Percentiles rank a stretch among this genome's conserved stretches.
Conservation (phyloP, 106 monocot genomes). For the Allium sativum region DNA sequence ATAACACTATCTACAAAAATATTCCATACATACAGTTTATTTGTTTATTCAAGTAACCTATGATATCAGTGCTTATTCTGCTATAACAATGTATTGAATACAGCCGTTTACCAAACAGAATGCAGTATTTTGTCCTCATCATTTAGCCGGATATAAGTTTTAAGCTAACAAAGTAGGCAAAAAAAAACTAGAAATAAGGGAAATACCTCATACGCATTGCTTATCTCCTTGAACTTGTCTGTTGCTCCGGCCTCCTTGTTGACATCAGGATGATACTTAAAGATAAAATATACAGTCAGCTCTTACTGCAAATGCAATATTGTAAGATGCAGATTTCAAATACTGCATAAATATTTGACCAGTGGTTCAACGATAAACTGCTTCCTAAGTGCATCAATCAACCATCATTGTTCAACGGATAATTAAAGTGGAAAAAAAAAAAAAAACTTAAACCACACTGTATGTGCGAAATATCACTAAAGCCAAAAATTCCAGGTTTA, state of each 20-base stretch:
- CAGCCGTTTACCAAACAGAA: neutral
- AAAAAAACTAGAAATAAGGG: constrained; percentile 3
- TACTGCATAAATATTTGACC: neutral
- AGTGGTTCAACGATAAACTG: too few relatives aligned
- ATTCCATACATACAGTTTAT: too few relatives aligned
- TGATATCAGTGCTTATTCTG: neutral
- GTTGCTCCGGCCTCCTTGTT: constrained; percentile 97
- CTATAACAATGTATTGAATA: too few relatives aligned
- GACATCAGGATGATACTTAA: constrained; percentile 98
- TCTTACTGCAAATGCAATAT: constrained; percentile 18
- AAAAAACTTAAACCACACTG: too few relatives aligned
- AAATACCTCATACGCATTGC: constrained; percentile 89
- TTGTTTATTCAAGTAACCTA: too few relatives aligned
- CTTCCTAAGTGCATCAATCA: too few relatives aligned
- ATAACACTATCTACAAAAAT: too few relatives aligned
- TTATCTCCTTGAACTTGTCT: constrained; percentile 98
- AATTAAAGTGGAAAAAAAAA: too few relatives aligned
- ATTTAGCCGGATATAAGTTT: constrained; percentile 3
- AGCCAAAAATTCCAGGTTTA: too few relatives aligned
- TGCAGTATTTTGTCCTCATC: neutral
- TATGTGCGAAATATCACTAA: too few relatives aligned
- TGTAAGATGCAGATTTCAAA: constrained; percentile 2
- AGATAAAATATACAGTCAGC: constrained; percentile 31
- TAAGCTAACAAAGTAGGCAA: neutral
- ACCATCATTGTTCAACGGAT: too few relatives aligned